Evolutionary conservation across 805 yeast genomes (phyloP).

Genomic region (Candida ulmi): DNA sequence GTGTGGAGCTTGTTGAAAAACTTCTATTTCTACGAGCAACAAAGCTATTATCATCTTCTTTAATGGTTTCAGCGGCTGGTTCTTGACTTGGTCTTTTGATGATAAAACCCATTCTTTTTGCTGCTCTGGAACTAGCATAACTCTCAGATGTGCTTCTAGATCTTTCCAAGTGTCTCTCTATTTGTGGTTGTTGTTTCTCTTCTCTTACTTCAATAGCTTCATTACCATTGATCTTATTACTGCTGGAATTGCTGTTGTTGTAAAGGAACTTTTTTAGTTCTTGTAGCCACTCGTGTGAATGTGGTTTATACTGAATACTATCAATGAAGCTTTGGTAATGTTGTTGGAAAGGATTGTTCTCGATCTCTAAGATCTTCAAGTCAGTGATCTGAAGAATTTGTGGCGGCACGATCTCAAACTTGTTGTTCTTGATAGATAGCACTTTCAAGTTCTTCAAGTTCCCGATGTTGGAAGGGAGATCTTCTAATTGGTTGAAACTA

Average conservation of each 20-base stretch:
- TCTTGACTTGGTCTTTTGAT: conserved; percentile 34
- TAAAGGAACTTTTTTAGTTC: conserved; percentile 12
- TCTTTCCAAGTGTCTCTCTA: conserved; percentile 16
- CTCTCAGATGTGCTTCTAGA: conserved; percentile 36
- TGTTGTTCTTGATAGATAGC: conserved; percentile 57
- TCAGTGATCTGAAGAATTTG: conserved; percentile 44
- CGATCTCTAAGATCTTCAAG: conserved; percentile 54
- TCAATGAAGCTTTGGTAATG: conserved; percentile 39
- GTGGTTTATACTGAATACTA: conserved; percentile 28
- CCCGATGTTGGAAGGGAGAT: conserved; percentile 39
- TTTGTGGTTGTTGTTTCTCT: not conserved
- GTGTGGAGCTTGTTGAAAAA: not conserved
- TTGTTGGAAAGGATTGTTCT: conserved; percentile 52
- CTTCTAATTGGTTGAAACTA: conserved; percentile 47
- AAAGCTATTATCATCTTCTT: conserved; percentile 20
- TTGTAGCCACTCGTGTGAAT: conserved; percentile 38
- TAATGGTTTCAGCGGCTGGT: conserved; percentile 14
- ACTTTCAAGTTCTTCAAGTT: conserved; percentile 43
- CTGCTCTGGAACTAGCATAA: conserved; percentile 53
- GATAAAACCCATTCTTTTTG: conserved; percentile 73
- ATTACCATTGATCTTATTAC: not conserved
- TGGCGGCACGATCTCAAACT: conserved; percentile 49
- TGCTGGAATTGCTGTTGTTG: not conserved
- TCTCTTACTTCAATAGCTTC: not conserved
- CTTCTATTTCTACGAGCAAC: not conserved